These are phyloP conservation scores for Biscogniauxia sp. DNA, from an alignment of 2,329 filamentous ascomycete genomes.

Conservation along the genomic window DNA sequence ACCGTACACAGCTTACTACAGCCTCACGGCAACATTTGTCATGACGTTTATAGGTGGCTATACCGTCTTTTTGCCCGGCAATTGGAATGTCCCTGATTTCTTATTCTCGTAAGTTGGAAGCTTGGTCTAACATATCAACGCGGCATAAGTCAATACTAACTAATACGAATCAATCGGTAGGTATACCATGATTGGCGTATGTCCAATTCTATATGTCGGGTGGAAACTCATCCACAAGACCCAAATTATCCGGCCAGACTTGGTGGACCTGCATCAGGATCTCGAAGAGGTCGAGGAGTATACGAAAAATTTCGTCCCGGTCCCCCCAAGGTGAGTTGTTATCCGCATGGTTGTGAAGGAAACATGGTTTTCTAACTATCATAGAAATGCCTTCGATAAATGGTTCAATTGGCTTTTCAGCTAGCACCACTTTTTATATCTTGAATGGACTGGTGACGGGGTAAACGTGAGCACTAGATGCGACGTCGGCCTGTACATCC, in stretches of 20 bases:
- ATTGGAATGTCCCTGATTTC: slow-evolving; percentile 69
- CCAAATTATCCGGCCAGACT: slow-evolving; percentile 50
- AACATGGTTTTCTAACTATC: neutral
- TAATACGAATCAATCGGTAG: slow-evolving; percentile 24
- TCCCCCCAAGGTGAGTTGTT: slow-evolving; percentile 48
- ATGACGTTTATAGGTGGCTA: slow-evolving; percentile 78
- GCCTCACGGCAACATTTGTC: slow-evolving; percentile 58
- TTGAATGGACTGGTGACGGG: too few relatives aligned
- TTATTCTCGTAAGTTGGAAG: slow-evolving; percentile 59
- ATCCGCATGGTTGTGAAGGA: neutral
- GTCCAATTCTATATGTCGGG: slow-evolving; percentile 64
- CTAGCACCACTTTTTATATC: slow-evolving; percentile 2
- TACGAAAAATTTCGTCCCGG: slow-evolving; percentile 56
- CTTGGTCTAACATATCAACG: neutral
- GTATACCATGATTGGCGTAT: slow-evolving; percentile 72
- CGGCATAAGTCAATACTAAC: neutral
- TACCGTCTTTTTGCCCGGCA: slow-evolving; percentile 67
- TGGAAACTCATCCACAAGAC: slow-evolving; percentile 72
- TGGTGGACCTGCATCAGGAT: slow-evolving; percentile 63
- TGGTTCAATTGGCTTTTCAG: slow-evolving; percentile 27
- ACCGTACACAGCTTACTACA: slow-evolving; percentile 70
- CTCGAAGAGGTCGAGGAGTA: slow-evolving; percentile 68
- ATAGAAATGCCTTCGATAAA: slow-evolving; percentile 22
- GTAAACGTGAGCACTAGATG: too few relatives aligned
- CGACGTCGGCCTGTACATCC: too few relatives aligned